Conservation (phyloP, 805 yeast species). For the Pichia kluyveri region DNA sequence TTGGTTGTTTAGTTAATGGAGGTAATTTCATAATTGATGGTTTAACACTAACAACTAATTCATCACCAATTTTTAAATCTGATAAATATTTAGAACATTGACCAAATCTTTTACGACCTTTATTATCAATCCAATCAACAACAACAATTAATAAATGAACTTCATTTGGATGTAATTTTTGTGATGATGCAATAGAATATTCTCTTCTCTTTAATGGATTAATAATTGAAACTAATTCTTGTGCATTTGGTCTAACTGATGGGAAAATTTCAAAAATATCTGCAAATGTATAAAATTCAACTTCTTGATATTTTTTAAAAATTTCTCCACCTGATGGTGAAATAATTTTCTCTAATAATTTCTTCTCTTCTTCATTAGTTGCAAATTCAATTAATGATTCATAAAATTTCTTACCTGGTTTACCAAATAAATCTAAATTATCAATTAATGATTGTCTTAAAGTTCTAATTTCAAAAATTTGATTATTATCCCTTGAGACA, state of each 20-base stretch:
- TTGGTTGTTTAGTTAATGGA: conserved; percentile 76
- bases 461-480: conserved; percentile 63
- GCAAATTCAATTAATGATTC: conserved; percentile 74
- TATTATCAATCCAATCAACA: conserved; percentile 87
- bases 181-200: conserved; percentile 95
- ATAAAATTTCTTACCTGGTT: conserved; percentile 91
- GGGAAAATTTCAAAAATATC: conserved; percentile 75
- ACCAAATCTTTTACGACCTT: conserved; percentile 82
- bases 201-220: conserved; percentile 94
- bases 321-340: conserved; percentile 78
- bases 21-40: conserved; percentile 97
- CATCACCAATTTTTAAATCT: conserved; percentile 70
- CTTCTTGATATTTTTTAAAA: conserved; percentile 78
- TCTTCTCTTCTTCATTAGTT: conserved; percentile 56
- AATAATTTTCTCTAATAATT: conserved; percentile 51
- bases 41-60: conserved; percentile 87
- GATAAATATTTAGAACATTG: conserved; percentile 90
- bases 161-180: conserved; percentile 81
- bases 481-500: conserved; percentile 56
- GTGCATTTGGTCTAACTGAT: conserved; percentile 70
- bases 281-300: conserved; percentile 68
- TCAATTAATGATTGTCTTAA: conserved; percentile 74
- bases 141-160: conserved; percentile 89
- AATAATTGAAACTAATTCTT: conserved; percentile 61
- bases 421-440: conserved; percentile 82